These are phyloP conservation scores for Saitozyma podzolica DNA, from an alignment of 768 basidiomycete genomes.

Conservation along the genomic window DNA sequence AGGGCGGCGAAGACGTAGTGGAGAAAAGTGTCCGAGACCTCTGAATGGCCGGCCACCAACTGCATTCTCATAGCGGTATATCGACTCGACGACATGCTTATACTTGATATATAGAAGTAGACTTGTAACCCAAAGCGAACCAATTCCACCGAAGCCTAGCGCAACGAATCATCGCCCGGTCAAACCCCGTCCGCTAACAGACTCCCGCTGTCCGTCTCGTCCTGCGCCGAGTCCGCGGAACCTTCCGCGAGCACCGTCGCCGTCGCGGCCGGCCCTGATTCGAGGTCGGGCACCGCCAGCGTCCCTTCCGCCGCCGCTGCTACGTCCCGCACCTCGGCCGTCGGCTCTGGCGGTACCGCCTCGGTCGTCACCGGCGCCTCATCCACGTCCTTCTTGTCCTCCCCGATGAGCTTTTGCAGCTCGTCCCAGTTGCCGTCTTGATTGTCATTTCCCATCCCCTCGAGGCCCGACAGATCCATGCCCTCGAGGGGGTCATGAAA, in stretches of 20 bases:
- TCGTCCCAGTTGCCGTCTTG: conserved; percentile 36
- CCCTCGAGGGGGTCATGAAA: conserved; percentile 23
- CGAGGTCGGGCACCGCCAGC: too few relatives aligned
- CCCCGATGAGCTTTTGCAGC: conserved; percentile 32
- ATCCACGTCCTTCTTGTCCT: conserved; percentile 7
- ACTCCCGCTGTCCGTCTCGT: too few relatives aligned
- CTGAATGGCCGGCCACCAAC: background rate
- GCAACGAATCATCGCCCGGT: too few relatives aligned
- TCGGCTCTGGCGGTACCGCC: background rate
- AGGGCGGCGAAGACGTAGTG: background rate
- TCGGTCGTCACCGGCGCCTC: conserved; percentile 1
- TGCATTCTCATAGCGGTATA: background rate
- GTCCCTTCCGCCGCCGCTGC: conserved; percentile 1
- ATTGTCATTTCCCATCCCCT: conserved; percentile 13
- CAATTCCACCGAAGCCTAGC: too few relatives aligned
- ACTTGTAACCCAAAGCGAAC: too few relatives aligned
- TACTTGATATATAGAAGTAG: too few relatives aligned
- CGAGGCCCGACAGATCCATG: conserved; percentile 28
- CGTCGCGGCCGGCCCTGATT: too few relatives aligned
- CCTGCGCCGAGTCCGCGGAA: too few relatives aligned
- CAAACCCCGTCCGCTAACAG: too few relatives aligned
- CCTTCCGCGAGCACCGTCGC: too few relatives aligned
- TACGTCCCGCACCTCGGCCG: background rate
- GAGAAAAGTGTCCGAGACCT: conserved; percentile 15
- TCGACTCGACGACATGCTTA: background rate